Conservation (phyloP, 371 early-diverging fungal species). For the Lichtheimia ramosa region DNA sequence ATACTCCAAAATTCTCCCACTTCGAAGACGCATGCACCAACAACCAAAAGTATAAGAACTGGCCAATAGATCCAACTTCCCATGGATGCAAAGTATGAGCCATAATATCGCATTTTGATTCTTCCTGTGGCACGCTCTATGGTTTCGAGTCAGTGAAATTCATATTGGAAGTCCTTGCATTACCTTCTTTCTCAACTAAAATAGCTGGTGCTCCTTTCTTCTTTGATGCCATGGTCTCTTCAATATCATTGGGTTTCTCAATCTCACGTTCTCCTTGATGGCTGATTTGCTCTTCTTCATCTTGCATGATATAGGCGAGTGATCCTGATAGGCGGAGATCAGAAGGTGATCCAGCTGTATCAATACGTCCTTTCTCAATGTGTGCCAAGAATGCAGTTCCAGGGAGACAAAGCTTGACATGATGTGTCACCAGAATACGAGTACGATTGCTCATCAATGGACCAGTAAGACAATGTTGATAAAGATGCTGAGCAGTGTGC, state of each 20-base stretch:
- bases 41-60: slow-evolving; percentile 30
- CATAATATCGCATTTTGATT: slow-evolving; percentile 49
- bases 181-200: slow-evolving; percentile 36
- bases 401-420: slow-evolving; percentile 73
- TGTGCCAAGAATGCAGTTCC: slow-evolving; percentile 65
- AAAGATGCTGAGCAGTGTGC: slow-evolving; percentile 86
- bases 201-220: neutral
- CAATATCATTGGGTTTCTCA: slow-evolving; percentile 17
- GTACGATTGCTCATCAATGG: slow-evolving; percentile 76
- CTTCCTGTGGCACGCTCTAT: slow-evolving; percentile 49
- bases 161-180: neutral
- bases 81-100: slow-evolving; percentile 44
- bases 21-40: slow-evolving; percentile 49
- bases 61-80: slow-evolving; percentile 54
- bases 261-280: neutral
- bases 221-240: neutral
- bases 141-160: too few relatives aligned
- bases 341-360: slow-evolving; percentile 35
- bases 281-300: slow-evolving; percentile 39
- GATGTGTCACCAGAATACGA: slow-evolving; percentile 86
- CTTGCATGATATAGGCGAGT: slow-evolving; percentile 29
- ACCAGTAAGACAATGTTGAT: slow-evolving; percentile 67
- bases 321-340: slow-evolving; percentile 42
- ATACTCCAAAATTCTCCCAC: slow-evolving; percentile 55
- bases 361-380: slow-evolving; percentile 55